Conservation (phyloP, 805 yeast species). For the Saitoella complicata region DNA sequence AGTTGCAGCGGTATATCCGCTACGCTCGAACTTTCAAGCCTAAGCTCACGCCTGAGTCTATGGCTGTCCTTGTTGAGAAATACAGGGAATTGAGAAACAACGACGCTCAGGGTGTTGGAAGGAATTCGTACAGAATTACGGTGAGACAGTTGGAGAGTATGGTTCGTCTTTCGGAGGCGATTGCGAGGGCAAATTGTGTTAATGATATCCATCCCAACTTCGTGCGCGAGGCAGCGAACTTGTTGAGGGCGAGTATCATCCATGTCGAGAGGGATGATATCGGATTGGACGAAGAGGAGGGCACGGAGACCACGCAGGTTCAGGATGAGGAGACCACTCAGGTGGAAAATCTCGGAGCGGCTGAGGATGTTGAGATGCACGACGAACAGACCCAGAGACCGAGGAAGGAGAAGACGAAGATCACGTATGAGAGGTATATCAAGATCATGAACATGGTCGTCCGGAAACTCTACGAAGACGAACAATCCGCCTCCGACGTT, state of each 20-base stretch:
- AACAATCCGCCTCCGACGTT: conserved; percentile 26
- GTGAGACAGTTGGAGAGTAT: conserved; percentile 84
- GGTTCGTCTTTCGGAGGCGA: conserved; percentile 87
- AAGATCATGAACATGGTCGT: conserved; percentile 70
- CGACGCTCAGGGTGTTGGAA: conserved; percentile 71
- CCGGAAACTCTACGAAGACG: conserved; percentile 42
- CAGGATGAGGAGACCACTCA: conserved; percentile 14
- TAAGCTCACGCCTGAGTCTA: conserved; percentile 62
- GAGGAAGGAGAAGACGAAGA: conserved; percentile 29
- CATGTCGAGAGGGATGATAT: conserved; percentile 89
- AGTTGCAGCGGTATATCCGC: conserved; percentile 69
- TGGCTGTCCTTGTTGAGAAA: conserved; percentile 55
- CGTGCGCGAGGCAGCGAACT: conserved; percentile 85
- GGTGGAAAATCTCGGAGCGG: conserved; percentile 6
- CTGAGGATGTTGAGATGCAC: conserved; percentile 12
- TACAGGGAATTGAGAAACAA: conserved; percentile 77
- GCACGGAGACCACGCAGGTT: conserved; percentile 15
- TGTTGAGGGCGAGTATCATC: conserved; percentile 78
- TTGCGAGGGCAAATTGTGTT: conserved; percentile 91
- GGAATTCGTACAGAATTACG: conserved; percentile 82
- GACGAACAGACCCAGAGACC: conserved; percentile 2
- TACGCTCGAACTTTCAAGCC: conserved; percentile 93
- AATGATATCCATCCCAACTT: conserved; percentile 69
- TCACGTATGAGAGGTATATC: conserved; percentile 76
- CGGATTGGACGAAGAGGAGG: conserved; percentile 54